phyloP scores from a whole-genome alignment of 2,329 filamentous ascomycete species.

The Aureobasidium sp. region DNA sequence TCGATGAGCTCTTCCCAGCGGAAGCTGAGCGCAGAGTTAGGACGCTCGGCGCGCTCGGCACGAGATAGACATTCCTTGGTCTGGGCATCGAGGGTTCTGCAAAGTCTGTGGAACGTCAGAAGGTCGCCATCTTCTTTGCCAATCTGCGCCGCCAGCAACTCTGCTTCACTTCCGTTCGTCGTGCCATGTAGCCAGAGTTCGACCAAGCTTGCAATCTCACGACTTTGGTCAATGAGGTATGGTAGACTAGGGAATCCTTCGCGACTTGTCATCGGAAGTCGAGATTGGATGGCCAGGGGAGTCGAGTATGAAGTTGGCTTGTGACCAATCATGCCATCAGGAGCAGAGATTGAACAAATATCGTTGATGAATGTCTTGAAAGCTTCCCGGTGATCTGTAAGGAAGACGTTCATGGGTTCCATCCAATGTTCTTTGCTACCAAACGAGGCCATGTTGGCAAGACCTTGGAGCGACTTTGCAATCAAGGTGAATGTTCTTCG shows the following conservation, averaged over 20 bases:
- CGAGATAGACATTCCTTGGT: constrained; percentile 43
- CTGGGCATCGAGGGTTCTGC: constrained; percentile 37
- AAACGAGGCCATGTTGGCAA: constrained; percentile 85
- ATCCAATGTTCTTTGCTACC: constrained; percentile 97
- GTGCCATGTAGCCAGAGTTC: constrained; percentile 64
- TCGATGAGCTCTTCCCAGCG: constrained; percentile 47
- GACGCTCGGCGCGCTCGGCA: constrained; percentile 44
- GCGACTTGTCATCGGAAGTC: constrained; percentile 68
- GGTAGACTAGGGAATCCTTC: constrained; percentile 92
- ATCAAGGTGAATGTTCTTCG: constrained; percentile 87
- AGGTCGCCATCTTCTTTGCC: constrained; percentile 36
- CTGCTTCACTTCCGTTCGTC: constrained; percentile 9
- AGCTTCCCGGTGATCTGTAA: constrained; percentile 63
- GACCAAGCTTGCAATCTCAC: constrained; percentile 75
- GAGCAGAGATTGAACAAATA: constrained; percentile 60
- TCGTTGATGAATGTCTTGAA: constrained; percentile 84
- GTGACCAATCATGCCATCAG: constrained; percentile 25
- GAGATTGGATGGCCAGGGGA: constrained; percentile 78
- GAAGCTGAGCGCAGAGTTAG: constrained; percentile 38
- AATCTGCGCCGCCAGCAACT: background rate
- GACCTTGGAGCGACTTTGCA: constrained; percentile 81
- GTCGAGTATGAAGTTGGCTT: constrained; percentile 79
- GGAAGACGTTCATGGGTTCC: constrained; percentile 93
- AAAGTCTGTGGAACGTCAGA: constrained; percentile 41
- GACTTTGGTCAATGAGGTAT: constrained; percentile 82